These are phyloP conservation scores for Trichoderma atrobrunneum DNA, from an alignment of 2,329 filamentous ascomycete genomes.

Conservation along the genomic window DNA sequence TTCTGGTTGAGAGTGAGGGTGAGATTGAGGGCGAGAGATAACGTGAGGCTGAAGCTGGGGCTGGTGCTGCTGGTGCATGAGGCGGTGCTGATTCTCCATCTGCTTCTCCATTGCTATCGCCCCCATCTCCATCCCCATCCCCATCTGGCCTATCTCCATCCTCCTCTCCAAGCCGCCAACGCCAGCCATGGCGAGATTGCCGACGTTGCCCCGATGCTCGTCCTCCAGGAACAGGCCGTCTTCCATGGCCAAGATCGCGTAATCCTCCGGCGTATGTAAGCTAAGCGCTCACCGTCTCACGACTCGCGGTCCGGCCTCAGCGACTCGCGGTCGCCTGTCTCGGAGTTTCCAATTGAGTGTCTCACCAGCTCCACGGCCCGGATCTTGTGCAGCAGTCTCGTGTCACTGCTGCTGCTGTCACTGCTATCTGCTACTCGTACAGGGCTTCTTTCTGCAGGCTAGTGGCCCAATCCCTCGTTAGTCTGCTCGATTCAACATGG, in stretches of 20 bases:
- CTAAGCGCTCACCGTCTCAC: conserved; percentile 5
- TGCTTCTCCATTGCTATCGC: neutral
- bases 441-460: neutral
- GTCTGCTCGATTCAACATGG: neutral
- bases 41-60: neutral
- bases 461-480: neutral
- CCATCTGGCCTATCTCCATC: neutral
- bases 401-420: neutral
- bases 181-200: neutral
- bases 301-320: neutral
- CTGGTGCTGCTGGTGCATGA: conserved; percentile 4
- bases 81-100: neutral
- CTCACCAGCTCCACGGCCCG: neutral
- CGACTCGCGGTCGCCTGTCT: neutral
- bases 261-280: neutral
- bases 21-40: neutral
- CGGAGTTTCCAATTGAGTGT: neutral
- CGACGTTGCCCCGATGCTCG: neutral
- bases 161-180: neutral
- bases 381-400: neutral
- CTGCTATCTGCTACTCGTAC: neutral
- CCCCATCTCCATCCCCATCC: neutral
- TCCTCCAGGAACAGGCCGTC: conserved; percentile 1
- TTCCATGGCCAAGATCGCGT: neutral
- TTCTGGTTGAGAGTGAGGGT: neutral